These are phyloP conservation scores for Casaregolazyma lundiana DNA, from an alignment of 1,139 yeast species.

Conservation along the genomic window DNA sequence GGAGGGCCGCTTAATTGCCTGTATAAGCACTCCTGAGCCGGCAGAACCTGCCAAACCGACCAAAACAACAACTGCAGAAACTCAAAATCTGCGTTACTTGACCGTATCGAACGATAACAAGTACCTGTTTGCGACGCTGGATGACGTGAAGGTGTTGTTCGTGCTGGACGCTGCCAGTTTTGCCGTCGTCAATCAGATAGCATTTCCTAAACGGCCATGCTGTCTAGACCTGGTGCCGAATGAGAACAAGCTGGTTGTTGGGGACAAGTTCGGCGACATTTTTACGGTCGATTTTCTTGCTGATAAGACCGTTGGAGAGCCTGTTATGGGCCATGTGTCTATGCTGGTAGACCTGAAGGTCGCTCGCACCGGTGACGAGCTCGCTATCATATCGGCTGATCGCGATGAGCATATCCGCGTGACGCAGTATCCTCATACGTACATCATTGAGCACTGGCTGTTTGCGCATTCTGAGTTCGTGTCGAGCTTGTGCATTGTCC, in stretches of 20 bases:
- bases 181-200: conserved; percentile 54
- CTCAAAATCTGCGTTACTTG: conserved; percentile 49
- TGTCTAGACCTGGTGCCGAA: conserved; percentile 57
- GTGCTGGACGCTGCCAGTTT: conserved; percentile 38
- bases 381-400: conserved; percentile 73
- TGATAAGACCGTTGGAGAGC: conserved; percentile 40
- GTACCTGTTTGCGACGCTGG: conserved; percentile 65
- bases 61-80: conserved; percentile 9
- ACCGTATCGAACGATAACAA: conserved; percentile 49
- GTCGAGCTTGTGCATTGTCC: conserved; percentile 54
- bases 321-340: conserved; percentile 92
- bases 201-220: conserved; percentile 86
- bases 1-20: not conserved
- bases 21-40: conserved; percentile 2
- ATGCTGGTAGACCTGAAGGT: conserved; percentile 76
- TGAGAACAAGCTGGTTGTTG: conserved; percentile 54
- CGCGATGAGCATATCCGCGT: conserved; percentile 94
- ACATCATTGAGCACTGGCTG: conserved; percentile 72
- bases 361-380: conserved; percentile 40
- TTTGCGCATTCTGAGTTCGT: conserved; percentile 87
- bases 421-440: conserved; percentile 76
- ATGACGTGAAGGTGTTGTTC: conserved; percentile 72
- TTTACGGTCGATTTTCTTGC: conserved; percentile 44
- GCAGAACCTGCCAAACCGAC: conserved; percentile 2
- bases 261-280: conserved; percentile 98